A percentile compares a stretch with the other conserved stretches of the same genome.
Evolutionary conservation across 1,139 yeast genomes (phyloP).

Genomic region (Pichia sp.): DNA sequence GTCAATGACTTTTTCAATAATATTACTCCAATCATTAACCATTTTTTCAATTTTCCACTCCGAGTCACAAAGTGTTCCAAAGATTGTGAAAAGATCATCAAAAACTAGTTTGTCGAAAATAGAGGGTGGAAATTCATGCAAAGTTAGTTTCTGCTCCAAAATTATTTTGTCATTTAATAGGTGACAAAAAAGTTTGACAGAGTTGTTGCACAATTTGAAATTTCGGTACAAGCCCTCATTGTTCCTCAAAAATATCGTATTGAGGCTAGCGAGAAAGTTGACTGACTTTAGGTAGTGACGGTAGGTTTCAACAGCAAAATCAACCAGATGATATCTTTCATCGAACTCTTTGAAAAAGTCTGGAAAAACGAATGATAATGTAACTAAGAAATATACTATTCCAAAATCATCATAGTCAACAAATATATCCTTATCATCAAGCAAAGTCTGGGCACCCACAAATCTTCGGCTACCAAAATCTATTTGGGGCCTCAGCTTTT

Average conservation of each 20-base stretch:
- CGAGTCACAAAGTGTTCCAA: constrained; percentile 17
- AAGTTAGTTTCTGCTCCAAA: constrained; percentile 9
- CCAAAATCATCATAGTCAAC: constrained; percentile 19
- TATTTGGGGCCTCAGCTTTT: constrained; percentile 23
- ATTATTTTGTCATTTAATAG: constrained; percentile 8
- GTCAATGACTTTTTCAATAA: constrained; percentile 24
- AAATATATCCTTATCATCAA: constrained; percentile 15
- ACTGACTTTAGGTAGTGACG: constrained; percentile 18
- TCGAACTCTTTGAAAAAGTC: constrained; percentile 20
- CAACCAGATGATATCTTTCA: constrained; percentile 20
- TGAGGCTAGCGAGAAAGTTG: constrained; percentile 23
- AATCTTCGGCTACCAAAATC: constrained; percentile 20
- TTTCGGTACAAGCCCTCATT: constrained; percentile 12
- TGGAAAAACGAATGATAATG: constrained; percentile 20
- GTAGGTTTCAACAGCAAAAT: constrained; percentile 18
- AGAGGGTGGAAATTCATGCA: constrained; percentile 13
- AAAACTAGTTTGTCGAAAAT: constrained; percentile 16
- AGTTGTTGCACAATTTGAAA: constrained; percentile 2
- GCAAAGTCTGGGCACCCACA: constrained; percentile 16
- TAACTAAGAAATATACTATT: constrained; percentile 16
- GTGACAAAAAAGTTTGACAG: constrained; percentile 11
- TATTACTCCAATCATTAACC: constrained; percentile 21
- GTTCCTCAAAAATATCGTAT: constrained; percentile 20
- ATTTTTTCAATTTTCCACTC: constrained; percentile 17
- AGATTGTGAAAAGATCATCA: constrained; percentile 21